Base-by-base conservation (phyloP, 1,139 yeast species). In the Protomyces pachydermus region DNA sequence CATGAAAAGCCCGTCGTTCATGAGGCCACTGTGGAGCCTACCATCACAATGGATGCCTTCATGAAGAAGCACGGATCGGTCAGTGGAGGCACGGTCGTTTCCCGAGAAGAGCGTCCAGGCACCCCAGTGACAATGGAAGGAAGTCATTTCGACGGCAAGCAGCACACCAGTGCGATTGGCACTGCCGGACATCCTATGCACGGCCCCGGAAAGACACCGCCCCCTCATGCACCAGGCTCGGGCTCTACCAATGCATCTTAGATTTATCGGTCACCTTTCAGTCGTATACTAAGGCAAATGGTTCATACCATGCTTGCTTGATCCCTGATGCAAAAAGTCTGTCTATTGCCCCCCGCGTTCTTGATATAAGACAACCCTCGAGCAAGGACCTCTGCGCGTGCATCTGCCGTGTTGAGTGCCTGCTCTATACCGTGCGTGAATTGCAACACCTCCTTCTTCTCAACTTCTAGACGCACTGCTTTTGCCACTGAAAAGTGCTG, bases 381-480 rank as follows among this genome's bases (percentile, higher is more conserved):
- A 3, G 28, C 46, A 20, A 58, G 38, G 12, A 58, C 62, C 35
- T 52, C 56, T 50, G 25, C 38, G 28, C 62, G 14, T 16, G 42
- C 55, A 9, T 58, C 56, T 14, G 42, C 42, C 14, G 62, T 58
- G 34, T 52, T 55, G 18, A 50, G 32, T 1, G 62, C 62, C 23
- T 52, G 62, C 23, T 53, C 56, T 10, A 58, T 28, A 14, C 62
- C 62, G n/a, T 58, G 62, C 12, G 62, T 58, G 56, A 58, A 58
- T 2, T 51, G 62, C 62, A 58, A 39, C 52, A 58, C 62, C 18
- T 39, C 42, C 32, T 58, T 58, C 32, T 38, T 51, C 25, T 38
- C 42, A 55, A 58, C 56, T 10, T 16, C 8, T 28, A 58, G 56
- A 14, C 56, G 62, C 16, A 37, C 32, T 14, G 62, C 51, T 23